Evolutionary conservation across 1,139 yeast species (phyloP).

Genomic region (Lodderomyces beijingensis): DNA sequence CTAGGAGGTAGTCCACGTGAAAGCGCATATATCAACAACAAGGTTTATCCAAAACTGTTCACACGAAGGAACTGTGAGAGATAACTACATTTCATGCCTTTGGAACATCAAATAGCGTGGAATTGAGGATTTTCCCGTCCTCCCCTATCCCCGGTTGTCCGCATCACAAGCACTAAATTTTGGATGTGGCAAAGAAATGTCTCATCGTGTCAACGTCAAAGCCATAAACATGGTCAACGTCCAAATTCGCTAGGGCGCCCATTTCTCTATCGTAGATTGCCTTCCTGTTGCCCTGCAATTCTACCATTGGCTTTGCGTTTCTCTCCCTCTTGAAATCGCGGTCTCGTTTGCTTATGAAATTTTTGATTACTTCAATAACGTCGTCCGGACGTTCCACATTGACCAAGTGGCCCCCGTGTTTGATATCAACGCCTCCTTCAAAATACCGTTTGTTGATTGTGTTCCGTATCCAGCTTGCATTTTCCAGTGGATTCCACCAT

Average conservation of each 20-base stretch:
- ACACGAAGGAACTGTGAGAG: too few relatives aligned
- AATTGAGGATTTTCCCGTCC: too few relatives aligned
- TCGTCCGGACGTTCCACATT: slow-evolving; percentile 54
- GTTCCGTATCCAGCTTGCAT: slow-evolving; percentile 27
- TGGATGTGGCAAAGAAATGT: background rate
- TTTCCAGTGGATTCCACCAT: slow-evolving; percentile 49
- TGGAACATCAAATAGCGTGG: too few relatives aligned
- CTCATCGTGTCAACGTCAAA: slow-evolving; percentile 3
- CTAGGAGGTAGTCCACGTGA: too few relatives aligned
- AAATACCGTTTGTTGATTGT: slow-evolving; percentile 29
- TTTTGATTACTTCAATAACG: slow-evolving; percentile 22
- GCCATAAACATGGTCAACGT: slow-evolving; percentile 13
- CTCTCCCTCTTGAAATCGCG: slow-evolving; percentile 13
- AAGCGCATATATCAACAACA: too few relatives aligned
- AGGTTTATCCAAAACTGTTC: too few relatives aligned
- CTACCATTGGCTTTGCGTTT: slow-evolving; percentile 22
- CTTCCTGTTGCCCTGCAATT: slow-evolving; percentile 17
- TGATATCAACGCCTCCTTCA: slow-evolving; percentile 32
- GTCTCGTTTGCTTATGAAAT: slow-evolving; percentile 16
- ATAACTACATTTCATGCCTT: too few relatives aligned
- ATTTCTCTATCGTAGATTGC: slow-evolving; percentile 16
- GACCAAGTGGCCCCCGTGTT: slow-evolving; percentile 50
- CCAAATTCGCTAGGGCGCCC: slow-evolving; percentile 10
- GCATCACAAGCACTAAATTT: background rate
- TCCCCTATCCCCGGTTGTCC: background rate